These are phyloP conservation scores for Flaveria floridana DNA, from an alignment of 140 eudicot genomes.

Conservation along the genomic window DNA sequence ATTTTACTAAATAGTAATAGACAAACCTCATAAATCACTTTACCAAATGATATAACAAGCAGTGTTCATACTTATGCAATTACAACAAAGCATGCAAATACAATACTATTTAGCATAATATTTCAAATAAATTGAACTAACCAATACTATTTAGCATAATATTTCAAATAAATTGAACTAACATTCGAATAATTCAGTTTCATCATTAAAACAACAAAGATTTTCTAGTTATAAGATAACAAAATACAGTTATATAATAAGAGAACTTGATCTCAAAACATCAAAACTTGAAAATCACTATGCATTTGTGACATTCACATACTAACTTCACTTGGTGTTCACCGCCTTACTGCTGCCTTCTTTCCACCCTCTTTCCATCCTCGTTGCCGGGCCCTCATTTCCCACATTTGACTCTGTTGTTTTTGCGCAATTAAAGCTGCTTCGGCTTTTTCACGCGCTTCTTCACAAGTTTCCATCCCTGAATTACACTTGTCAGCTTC, in stretches of 20 bases:
- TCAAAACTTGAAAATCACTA: conserved; percentile 26
- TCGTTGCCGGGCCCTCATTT: conserved; percentile 76
- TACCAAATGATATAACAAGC: neutral
- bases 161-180: conserved; percentile 26
- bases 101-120: conserved; percentile 14
- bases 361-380: conserved; percentile 99
- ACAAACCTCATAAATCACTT: neutral
- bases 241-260: conserved; percentile 3
- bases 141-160: conserved; percentile 20
- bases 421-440: conserved; percentile 72
- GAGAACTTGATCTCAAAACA: conserved; percentile 28
- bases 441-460: conserved; percentile 95
- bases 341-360: conserved; percentile 53
- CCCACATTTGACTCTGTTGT: conserved; percentile 75
- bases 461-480: conserved; percentile 99
- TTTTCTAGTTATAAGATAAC: conserved; percentile 24
- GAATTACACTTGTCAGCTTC: conserved; percentile 99
- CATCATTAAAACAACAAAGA: conserved; percentile 2
- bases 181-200: conserved; percentile 22
- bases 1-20: no score
- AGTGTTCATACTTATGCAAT: neutral
- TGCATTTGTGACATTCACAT: conserved; percentile 10
- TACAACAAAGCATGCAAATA: conserved; percentile 16
- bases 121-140: conserved; percentile 26
- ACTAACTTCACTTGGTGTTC: conserved; percentile 28